These are phyloP conservation scores for Leccinum barrowsii DNA, from an alignment of 768 basidiomycete genomes.

Conservation along the genomic window DNA sequence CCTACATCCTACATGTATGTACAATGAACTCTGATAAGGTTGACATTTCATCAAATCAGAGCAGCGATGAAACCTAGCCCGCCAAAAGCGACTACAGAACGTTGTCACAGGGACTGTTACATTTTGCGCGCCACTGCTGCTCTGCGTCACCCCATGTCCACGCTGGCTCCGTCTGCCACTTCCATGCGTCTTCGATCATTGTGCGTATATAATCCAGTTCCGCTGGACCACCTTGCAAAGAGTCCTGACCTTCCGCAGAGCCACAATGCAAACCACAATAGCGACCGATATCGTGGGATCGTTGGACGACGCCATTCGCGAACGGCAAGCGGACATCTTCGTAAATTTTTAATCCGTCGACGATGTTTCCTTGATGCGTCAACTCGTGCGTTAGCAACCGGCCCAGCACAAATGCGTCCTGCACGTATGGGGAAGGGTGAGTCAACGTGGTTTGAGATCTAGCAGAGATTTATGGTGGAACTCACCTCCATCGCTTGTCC, in stretches of 20 bases:
- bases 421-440: background rate
- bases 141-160: background rate
- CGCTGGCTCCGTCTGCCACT: background rate
- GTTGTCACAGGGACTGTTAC: background rate
- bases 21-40: background rate
- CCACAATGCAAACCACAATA: constrained; percentile 11
- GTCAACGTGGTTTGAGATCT: background rate
- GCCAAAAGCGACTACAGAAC: background rate
- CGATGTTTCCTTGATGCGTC: constrained; percentile 23
- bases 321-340: constrained; percentile 32
- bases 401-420: constrained; percentile 33
- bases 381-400: constrained; percentile 23
- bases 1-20: background rate
- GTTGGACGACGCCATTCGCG: constrained; percentile 19
- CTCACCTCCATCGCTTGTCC: constrained; percentile 50
- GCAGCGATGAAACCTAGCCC: background rate
- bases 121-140: background rate
- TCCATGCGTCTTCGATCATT: background rate
- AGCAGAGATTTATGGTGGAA: constrained; percentile 6
- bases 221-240: background rate
- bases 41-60: background rate
- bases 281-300: constrained; percentile 18
- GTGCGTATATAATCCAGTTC: background rate
- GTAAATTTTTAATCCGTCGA: constrained; percentile 29
- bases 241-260: background rate